A percentile compares a stretch with the other conserved stretches of the same genome.
These are phyloP conservation scores for Neonectria neomacrospora DNA, from an alignment of 2,329 filamentous ascomycete genomes.

Conservation along the genomic window DNA sequence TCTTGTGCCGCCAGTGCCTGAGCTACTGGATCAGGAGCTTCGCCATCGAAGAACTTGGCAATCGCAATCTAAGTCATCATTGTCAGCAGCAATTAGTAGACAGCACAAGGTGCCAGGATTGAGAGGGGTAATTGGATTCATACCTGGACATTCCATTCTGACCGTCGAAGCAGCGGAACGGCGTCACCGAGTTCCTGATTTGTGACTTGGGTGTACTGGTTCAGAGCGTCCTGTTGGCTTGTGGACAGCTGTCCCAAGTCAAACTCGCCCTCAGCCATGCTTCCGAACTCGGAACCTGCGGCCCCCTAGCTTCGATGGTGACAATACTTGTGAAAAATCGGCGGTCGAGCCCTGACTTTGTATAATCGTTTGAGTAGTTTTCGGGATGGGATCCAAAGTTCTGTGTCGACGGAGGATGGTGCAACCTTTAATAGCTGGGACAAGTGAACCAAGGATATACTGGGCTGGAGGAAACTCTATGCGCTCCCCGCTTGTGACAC, in stretches of 20 bases:
- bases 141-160: conserved; percentile 96
- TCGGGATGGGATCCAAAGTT: neutral
- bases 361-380: neutral
- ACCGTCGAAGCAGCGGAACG: conserved; percentile 81
- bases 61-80: conserved; percentile 79
- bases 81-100: conserved; percentile 11
- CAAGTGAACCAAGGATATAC: neutral
- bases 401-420: neutral
- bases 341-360: neutral
- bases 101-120: neutral
- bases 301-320: neutral
- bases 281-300: conserved; percentile 16
- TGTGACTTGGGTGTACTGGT: conserved; percentile 90
- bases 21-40: conserved; percentile 82
- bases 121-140: neutral
- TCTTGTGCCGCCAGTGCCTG: conserved; percentile 75
- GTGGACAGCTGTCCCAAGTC: conserved; percentile 78
- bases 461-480: neutral
- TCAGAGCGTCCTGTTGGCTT: conserved; percentile 83
- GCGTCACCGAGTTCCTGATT: conserved; percentile 82
- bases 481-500: neutral
- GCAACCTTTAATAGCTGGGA: conserved; percentile 10
- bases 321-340: conserved; percentile 1
- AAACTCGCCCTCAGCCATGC: conserved; percentile 49
- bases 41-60: conserved; percentile 97